phyloP scores from a whole-genome alignment of 129 eudicot genomes.

The Centaurea solstitialis region DNA sequence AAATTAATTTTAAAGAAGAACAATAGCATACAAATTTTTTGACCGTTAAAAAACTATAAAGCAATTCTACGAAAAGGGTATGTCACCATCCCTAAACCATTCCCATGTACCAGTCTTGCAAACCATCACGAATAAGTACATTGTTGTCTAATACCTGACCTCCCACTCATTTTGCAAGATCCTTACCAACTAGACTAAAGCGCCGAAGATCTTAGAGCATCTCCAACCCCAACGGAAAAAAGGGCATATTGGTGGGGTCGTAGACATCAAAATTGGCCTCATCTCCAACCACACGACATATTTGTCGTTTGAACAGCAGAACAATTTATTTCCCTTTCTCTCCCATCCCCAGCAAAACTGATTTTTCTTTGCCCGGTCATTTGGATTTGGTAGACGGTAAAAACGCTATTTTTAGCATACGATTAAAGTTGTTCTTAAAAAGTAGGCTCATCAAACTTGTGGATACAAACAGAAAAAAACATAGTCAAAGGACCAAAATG shows the following conservation, averaged over 20 bases:
- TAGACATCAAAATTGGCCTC: too few species aligned
- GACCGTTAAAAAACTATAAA: not conserved
- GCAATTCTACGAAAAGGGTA: not conserved
- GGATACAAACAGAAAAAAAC: not conserved
- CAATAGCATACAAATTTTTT: not conserved
- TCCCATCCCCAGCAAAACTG: too few species aligned
- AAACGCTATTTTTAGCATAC: too few species aligned
- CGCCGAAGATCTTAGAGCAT: not conserved
- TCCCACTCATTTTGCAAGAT: not conserved
- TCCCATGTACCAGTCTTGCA: not conserved
- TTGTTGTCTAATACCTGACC: not conserved
- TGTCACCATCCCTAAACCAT: not conserved
- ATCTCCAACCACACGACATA: too few species aligned
- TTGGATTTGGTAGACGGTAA: too few species aligned
- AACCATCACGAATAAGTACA: not conserved
- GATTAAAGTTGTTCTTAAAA: too few species aligned
- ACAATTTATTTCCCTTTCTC: too few species aligned
- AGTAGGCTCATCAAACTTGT: not conserved
- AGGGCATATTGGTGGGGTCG: too few species aligned
- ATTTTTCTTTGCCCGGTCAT: too few species aligned
- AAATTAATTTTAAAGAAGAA: too few species aligned
- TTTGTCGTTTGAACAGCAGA: too few species aligned
- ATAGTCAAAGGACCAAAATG: not conserved
- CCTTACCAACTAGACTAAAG: not conserved
- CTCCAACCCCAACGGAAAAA: too few species aligned